Percentiles rank a stretch among this genome's conserved stretches.
These are phyloP conservation scores for Paecilomyces fulvus DNA, from an alignment of 2,329 filamentous ascomycete species.

Conservation along the genomic window DNA sequence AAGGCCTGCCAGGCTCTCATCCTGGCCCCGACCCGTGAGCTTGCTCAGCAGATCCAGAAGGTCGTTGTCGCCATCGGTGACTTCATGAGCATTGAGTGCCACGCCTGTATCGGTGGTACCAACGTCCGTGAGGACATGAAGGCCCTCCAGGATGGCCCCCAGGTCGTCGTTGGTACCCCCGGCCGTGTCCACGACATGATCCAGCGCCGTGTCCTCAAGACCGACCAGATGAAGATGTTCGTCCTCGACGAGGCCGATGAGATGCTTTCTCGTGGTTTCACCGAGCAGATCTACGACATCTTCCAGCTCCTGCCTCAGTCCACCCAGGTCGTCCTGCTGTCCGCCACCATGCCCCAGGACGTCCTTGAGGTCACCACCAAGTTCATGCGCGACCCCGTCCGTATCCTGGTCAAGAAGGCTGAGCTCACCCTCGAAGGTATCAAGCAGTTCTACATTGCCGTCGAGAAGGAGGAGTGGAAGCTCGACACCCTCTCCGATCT, in stretches of 20 bases:
- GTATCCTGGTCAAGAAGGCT: conserved; percentile 99
- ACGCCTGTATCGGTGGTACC: conserved; percentile 98
- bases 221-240: conserved; percentile 99
- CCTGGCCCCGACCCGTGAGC: conserved; percentile 93
- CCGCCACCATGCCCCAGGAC: conserved; percentile 97
- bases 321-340: conserved; percentile 96
- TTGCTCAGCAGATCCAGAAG: conserved; percentile 99
- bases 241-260: conserved; percentile 99
- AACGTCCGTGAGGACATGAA: conserved; percentile 98
- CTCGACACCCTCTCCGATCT: conserved; percentile 97
- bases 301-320: conserved; percentile 98
- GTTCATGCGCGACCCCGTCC: conserved; percentile 99
- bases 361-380: conserved; percentile 99
- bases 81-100: conserved; percentile 99
- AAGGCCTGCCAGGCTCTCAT: conserved; percentile 98
- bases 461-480: conserved; percentile 99
- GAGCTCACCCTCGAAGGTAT: conserved; percentile 99
- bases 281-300: conserved; percentile 99
- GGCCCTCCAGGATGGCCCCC: conserved; percentile 88
- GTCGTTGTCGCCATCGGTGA: conserved; percentile 97
- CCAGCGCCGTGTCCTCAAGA: conserved; percentile 93
- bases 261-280: conserved; percentile 94
- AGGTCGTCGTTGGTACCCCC: conserved; percentile 95
- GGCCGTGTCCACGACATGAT: conserved; percentile 99
- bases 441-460: conserved; percentile 99